Percentiles rank a stretch among this genome's conserved stretches.
These are phyloP conservation scores for Yamadazyma atmosphaerica DNA, from an alignment of 1,139 yeast genomes.

Conservation along the genomic window DNA sequence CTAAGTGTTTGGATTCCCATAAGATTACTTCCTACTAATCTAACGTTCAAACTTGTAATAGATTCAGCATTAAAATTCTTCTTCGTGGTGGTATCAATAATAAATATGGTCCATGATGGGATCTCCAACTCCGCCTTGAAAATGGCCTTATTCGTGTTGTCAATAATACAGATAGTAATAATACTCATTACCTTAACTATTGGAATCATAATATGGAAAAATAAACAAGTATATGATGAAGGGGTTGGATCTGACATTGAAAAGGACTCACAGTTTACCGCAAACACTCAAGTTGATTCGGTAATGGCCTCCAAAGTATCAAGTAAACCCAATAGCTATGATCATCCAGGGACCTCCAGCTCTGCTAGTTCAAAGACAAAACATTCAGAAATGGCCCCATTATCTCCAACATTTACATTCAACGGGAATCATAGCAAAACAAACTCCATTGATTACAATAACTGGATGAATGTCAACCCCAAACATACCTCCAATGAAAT, in stretches of 20 bases:
- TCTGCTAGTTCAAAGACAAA: background rate
- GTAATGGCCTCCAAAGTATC: background rate
- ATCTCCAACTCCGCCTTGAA: background rate
- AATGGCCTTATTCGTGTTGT: background rate
- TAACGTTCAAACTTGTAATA: constrained; percentile 1
- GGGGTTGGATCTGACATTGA: background rate
- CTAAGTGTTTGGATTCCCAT: constrained; percentile 12
- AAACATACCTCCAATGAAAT: constrained; percentile 4
- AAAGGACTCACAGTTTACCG: background rate
- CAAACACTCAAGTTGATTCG: background rate
- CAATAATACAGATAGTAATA: background rate
- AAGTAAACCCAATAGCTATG: too few species aligned
- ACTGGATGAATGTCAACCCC: constrained; percentile 16
- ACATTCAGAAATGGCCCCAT: too few species aligned
- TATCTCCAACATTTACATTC: too few species aligned
- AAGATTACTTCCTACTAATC: constrained; percentile 9
- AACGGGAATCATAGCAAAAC: constrained; percentile 1
- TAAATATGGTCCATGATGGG: constrained; percentile 1
- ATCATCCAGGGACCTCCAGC: background rate
- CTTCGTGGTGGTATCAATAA: constrained; percentile 5
- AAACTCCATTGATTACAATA: constrained; percentile 9
- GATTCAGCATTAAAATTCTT: constrained; percentile 9
- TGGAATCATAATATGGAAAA: constrained; percentile 1
- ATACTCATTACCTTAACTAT: background rate
- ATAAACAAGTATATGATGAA: background rate